Evolutionary conservation across 345 rosid species (phyloP), one percentile per base, ranked within the genome.

Genomic region (Raphanus raphanistrum): DNA sequence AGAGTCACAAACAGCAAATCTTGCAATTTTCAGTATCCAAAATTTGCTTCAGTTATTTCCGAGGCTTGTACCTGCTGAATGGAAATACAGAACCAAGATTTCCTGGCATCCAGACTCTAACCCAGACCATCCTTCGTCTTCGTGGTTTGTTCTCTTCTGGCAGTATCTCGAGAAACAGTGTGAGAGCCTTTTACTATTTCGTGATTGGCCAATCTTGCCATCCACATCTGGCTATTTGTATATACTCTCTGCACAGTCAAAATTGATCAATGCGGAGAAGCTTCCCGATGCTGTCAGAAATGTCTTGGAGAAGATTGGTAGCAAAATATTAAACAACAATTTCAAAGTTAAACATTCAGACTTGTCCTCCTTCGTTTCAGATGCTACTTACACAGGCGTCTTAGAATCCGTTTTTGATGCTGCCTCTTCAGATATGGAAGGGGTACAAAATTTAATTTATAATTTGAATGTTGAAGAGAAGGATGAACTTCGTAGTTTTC

Each of bases 201-300:
- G 86, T 79, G 98, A 91, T 71, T 94, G 98, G 98, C 98, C 98
- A 48, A 88, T 94, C 74, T 83, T 94, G 83, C 98, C 98, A 64
- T 88, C 96, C 32, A 86, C 84, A 38, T 85, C 98, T 70, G 96
- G 97, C 41, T 81, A 85, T 82, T 81, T 94, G 74, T 83, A 85
- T 79, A 87, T 89, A 79, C 86, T 91, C 84, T 88, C 92, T 72
- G 81, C 74, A 76, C 87, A 86, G 65, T 91, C 98, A 70, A 94
- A 87, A 82, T 84, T 94, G 86, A 81, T 94, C 57, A 81, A 80
- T 69, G 88, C 81, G 8, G 88, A 87, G 62, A 85, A 86, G 73
- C 91, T 94, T 84, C 86, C 92, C 7, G 84, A 69, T 79, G 82
- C 71, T 52, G 84, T 94, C 81, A 88, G 45, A 74, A 83, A 81